Evolutionary conservation across 495 filamentous ascomycete species (phyloP), one percentile per base, ranked within the genome.

Genomic region (Schizothecium vesticola): DNA sequence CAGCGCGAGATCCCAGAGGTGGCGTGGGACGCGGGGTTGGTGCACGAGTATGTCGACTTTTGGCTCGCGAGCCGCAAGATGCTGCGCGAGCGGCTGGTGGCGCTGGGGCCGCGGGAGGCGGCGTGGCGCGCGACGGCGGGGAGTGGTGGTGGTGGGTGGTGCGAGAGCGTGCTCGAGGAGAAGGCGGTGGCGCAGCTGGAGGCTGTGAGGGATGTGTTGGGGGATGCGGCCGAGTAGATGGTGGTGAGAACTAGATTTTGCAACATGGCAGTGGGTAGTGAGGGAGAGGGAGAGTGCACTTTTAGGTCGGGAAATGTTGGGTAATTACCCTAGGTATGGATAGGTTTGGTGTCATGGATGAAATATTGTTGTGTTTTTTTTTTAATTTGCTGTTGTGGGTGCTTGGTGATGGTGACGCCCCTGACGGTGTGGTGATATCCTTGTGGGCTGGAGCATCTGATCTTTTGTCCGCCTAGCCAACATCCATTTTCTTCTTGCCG

Each of bases 21-120:
- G 56, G 57, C 85, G 70, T 96, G 91, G 90, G 91, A 96, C 71
- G 82, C 82, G 56, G 80, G 77, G 12, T 80, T 83, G 25, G 83
- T 93, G 65, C 86, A 88, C 72, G 93, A 95, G 75, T 91, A 93
- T 72, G 87, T 93, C 56, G 90, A 94, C 67, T 89, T 86, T 63
- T 90, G 91, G 80, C 76, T 97, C 66, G 80, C 84, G 56, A 84
- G 89, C 23, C 81, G 85, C 60, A 81, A 82, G 67, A 78, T 84
- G 43, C 77, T 97, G 66, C 80, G 90, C 43, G 86, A 89, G 31
- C 84, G 90, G 66, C 84, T 96, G 56, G 80, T 92, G 68, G 87
- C 92, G n/a, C 83, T 88, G 31, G 89, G 81, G 51, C 86, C 87
- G 69, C 83, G 89, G 70, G 93, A 97, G 77, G 80, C 80, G n/a